Conservation (phyloP, 2,329 filamentous ascomycete genomes). For the Pyrenochaeta sp. region DNA sequence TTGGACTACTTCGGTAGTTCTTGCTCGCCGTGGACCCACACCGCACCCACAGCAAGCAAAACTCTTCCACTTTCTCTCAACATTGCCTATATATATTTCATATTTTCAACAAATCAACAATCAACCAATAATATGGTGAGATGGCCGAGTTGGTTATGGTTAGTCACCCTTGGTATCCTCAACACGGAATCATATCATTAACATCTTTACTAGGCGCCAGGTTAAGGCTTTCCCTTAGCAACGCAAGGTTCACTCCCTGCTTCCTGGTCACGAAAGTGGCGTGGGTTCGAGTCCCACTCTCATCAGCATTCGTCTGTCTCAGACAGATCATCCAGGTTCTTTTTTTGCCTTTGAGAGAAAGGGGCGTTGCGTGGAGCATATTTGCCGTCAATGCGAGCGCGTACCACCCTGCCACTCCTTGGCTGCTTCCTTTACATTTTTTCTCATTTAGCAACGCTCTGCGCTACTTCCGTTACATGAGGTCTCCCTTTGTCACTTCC, state of each 20-base stretch:
- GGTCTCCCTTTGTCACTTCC: no score
- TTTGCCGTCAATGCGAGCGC: not conserved
- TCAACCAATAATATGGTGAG: conserved; percentile 15
- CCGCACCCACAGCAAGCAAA: conserved; percentile 5
- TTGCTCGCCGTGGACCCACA: conserved; percentile 7
- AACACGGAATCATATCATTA: no score
- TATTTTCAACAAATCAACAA: conserved; percentile 13
- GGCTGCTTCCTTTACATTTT: no score
- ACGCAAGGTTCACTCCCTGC: conserved; percentile 13
- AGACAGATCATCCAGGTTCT: conserved; percentile 31
- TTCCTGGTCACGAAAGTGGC: conserved; percentile 52
- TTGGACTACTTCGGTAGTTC: conserved; percentile 9
- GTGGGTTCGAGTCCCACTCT: conserved; percentile 53
- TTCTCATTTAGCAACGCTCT: no score
- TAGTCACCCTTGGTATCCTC: no score
- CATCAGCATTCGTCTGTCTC: conserved; percentile 47
- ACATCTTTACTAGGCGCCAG: conserved; percentile 25
- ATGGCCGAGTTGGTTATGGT: conserved; percentile 41
- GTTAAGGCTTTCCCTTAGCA: conserved; percentile 38
- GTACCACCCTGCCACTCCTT: no score
- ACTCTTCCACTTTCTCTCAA: conserved; percentile 1
- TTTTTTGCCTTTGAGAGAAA: conserved; percentile 15
- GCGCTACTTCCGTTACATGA: no score
- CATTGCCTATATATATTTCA: conserved; percentile 5
- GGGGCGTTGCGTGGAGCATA: not conserved